Evolutionary conservation across 2,329 filamentous ascomycete species (phyloP).

Genomic region (Scortechinia acanthostroma): DNA sequence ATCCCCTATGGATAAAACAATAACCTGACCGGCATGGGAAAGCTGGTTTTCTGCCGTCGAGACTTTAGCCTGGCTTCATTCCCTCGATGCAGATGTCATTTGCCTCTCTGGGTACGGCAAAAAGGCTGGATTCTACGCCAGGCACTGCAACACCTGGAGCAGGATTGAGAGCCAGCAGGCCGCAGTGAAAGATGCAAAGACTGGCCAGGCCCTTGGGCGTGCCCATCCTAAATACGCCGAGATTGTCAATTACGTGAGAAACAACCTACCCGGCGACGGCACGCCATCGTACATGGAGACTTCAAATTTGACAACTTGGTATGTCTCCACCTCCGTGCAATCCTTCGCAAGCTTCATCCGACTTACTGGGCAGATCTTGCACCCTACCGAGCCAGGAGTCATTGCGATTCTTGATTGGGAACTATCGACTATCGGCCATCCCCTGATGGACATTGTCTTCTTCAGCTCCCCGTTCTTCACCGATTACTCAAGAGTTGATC

Average conservation of each 20-base stretch:
- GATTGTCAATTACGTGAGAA: neutral
- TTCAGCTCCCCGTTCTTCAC: slow-evolving; percentile 19
- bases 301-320: neutral
- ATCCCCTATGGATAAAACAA: slow-evolving; percentile 26
- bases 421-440: slow-evolving; percentile 65
- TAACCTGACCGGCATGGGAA: neutral
- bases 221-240: neutral
- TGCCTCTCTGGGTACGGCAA: neutral
- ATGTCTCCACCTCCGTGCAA: too few relatives aligned
- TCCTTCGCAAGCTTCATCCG: too few relatives aligned
- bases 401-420: slow-evolving; percentile 39
- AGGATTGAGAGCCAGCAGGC: neutral
- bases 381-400: neutral
- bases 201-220: neutral
- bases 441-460: slow-evolving; percentile 55
- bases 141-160: neutral
- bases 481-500: too few relatives aligned
- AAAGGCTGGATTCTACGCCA: neutral
- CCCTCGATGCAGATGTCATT: neutral
- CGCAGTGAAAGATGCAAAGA: neutral
- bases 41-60: neutral
- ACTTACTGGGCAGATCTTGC: too few relatives aligned
- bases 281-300: neutral
- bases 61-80: neutral
- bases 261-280: neutral